Evolutionary conservation across 768 basidiomycete species (phyloP), one percentile per base, ranked within the genome.

Genomic region (Boletus sp.): DNA sequence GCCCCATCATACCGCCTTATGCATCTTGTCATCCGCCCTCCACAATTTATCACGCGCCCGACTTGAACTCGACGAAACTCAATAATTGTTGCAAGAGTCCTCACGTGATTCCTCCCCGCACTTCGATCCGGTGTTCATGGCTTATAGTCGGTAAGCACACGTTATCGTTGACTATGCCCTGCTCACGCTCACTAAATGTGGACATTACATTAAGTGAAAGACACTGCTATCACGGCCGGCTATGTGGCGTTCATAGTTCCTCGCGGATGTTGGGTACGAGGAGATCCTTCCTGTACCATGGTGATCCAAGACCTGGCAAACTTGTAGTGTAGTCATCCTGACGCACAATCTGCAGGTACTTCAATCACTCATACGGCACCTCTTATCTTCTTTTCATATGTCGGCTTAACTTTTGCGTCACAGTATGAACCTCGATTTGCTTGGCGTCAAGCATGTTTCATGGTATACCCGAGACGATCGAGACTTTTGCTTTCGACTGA

Each of bases 271-370:
- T 15, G 87, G 86, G 1, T 85, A 88, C 54, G 87, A 90, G 62
- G 75, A 90, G 32, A 83, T 92, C 33, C 68, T 92, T 17, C 89
- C 90, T 24, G 76, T 84, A 1, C 90, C 89, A 20, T 87, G 87
- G 86, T 87, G n/a, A 68, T 10, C 12, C 7, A 5, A 47, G 48
- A 58, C 59, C 12, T 55, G n/a, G 14, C 28, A 29, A 9, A n/a
- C 28, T n/a, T 33, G 15, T 32, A 0, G 42, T 17, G 44, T n/a
- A 18, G 7, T 18, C 6, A 9, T 20, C 8, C 5, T 59, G 17
- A 51, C 42, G 42, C 15, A 32, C 35, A 30, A 28, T 57, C 7
- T n/a, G 3, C 50, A 83, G 82, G 83, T 89, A 89, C 60, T 85
- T 88, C 60, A 85, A 85, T 67, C 82, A 84, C 50, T 77, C 83